Evolutionary conservation across 2,329 filamentous ascomycete genomes (phyloP).

Genomic region (Ceratocystis cubensis): DNA sequence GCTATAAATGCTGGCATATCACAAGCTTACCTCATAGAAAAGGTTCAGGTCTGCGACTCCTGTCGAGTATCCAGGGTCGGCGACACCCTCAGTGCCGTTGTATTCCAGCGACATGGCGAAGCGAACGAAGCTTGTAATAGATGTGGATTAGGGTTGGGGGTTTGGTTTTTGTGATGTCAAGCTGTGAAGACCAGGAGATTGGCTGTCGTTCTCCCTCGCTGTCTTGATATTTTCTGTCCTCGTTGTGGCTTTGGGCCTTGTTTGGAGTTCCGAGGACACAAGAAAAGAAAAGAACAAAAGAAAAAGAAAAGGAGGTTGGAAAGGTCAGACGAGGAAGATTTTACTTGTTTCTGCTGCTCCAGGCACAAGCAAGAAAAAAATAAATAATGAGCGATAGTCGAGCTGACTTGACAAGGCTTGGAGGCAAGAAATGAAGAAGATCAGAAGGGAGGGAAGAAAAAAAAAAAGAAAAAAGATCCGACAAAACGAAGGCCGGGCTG

Average conservation of each 20-base stretch:
- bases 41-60: slow-evolving; percentile 61
- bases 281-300: neutral
- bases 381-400: neutral
- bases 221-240: too few species aligned
- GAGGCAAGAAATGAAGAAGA: neutral
- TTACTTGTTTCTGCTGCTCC: slow-evolving; percentile 5
- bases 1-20: neutral
- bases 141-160: neutral
- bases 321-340: neutral
- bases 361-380: slow-evolving; percentile 8
- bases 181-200: neutral
- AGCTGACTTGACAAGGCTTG: slow-evolving; percentile 3
- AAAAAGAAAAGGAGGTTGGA: neutral
- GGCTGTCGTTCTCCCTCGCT: too few species aligned
- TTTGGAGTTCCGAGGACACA: too few species aligned
- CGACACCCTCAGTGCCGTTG: slow-evolving; percentile 38
- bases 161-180: neutral
- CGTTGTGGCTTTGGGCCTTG: too few species aligned
- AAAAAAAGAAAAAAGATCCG: neutral
- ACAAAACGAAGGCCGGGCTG: neutral
- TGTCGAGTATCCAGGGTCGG: slow-evolving; percentile 40
- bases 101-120: slow-evolving; percentile 32
- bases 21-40: slow-evolving; percentile 57
- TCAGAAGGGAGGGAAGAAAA: neutral
- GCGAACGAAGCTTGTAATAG: neutral